Conservation (phyloP, 1,284 basidiomycete species). For the Malassezia nana region DNA sequence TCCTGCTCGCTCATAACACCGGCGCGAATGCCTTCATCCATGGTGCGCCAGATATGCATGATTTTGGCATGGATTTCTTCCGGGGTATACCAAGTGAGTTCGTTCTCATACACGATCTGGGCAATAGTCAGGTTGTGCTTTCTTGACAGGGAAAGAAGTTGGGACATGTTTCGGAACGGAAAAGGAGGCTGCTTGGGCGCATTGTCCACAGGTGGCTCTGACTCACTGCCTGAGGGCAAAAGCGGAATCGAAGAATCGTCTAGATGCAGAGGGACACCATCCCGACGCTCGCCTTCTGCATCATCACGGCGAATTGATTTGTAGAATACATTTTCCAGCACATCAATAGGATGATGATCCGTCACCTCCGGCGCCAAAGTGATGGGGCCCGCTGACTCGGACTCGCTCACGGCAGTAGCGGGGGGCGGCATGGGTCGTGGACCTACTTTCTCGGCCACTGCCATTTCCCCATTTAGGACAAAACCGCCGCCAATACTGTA, state of each 20-base stretch:
- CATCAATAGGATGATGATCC: constrained; percentile 52
- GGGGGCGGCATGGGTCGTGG: neutral
- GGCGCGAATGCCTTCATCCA: constrained; percentile 83
- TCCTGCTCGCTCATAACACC: constrained; percentile 71
- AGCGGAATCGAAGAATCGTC: neutral
- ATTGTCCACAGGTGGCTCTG: neutral
- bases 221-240: neutral
- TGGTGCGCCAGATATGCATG: constrained; percentile 67
- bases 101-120: constrained; percentile 81
- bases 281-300: constrained; percentile 62
- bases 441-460: constrained; percentile 17
- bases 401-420: neutral
- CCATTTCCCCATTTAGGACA: constrained; percentile 40
- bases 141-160: constrained; percentile 64
- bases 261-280: constrained; percentile 32
- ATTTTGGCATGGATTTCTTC: constrained; percentile 37
- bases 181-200: constrained; percentile 58
- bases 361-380: neutral
- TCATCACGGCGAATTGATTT: constrained; percentile 76
- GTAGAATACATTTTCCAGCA: constrained; percentile 86
- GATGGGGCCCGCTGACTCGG: neutral
- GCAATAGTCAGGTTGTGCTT: constrained; percentile 63
- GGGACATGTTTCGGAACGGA: constrained; percentile 70
- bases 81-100: constrained; percentile 52
- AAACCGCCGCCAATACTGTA: constrained; percentile 53